Evolutionary conservation across 1,284 basidiomycete species (phyloP).

Genomic region (Puccinia sorghi): DNA sequence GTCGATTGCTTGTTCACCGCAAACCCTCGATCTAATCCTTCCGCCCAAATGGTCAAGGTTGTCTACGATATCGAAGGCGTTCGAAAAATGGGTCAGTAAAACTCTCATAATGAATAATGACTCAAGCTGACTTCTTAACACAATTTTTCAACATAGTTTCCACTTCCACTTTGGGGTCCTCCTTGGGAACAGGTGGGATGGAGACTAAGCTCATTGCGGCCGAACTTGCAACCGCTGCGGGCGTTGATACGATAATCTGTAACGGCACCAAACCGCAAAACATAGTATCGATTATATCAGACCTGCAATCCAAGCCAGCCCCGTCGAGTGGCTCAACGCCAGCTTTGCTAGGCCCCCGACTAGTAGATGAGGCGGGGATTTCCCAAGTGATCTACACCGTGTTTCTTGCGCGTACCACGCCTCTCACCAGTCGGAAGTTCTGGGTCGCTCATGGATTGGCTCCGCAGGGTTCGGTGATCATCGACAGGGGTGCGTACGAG

Average conservation of each 20-base stretch:
- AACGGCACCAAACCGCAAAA: constrained; percentile 59
- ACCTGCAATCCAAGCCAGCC: constrained; percentile 13
- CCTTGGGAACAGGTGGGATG: constrained; percentile 96
- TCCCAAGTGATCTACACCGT: constrained; percentile 27
- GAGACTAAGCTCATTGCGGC: constrained; percentile 98
- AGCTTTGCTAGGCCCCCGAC: background rate
- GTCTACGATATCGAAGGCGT: constrained; percentile 82
- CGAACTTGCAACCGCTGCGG: constrained; percentile 92
- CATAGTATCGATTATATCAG: constrained; percentile 11
- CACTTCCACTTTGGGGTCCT: constrained; percentile 85
- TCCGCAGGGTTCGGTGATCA: constrained; percentile 80
- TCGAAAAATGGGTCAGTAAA: constrained; percentile 69
- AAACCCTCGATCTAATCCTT: constrained; percentile 86
- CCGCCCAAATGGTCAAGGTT: constrained; percentile 75
- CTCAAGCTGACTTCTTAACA: too few species aligned
- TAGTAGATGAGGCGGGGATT: background rate
- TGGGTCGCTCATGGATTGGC: constrained; percentile 93
- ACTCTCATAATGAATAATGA: too few species aligned
- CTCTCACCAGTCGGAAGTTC: constrained; percentile 67
- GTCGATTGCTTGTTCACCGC: constrained; percentile 95
- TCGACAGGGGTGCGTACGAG: constrained; percentile 83
- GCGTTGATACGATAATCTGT: constrained; percentile 89
- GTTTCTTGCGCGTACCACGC: constrained; percentile 17
- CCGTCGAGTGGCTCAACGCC: background rate
- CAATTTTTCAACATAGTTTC: constrained; percentile 66